phyloP scores from a whole-genome alignment of 768 basidiomycete species.

The Filobasidium wieringae region DNA sequence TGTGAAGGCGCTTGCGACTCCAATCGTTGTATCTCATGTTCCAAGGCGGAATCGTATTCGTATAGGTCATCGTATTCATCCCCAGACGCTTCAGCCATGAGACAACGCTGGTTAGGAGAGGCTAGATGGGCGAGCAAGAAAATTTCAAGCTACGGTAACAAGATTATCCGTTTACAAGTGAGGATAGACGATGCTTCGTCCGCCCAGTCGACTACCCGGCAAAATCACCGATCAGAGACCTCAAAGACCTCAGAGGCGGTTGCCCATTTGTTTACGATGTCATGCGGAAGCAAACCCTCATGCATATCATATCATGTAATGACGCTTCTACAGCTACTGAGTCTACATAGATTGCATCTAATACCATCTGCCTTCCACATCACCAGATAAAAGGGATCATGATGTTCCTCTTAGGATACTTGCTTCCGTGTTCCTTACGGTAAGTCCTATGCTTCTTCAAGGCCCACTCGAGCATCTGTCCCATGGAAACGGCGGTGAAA shows the following conservation, averaged over 20 bases:
- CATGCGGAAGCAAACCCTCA: no score
- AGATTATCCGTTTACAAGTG: no score
- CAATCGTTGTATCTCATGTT: background rate
- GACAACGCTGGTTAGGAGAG: no score
- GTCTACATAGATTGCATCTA: background rate
- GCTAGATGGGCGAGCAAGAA: no score
- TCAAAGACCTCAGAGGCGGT: no score
- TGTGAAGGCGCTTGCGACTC: background rate
- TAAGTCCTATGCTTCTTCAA: constrained; percentile 78
- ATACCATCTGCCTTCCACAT: background rate
- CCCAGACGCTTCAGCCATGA: background rate
- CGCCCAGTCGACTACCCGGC: no score
- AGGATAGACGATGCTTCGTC: no score
- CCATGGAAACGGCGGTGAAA: constrained; percentile 54
- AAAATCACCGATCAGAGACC: no score
- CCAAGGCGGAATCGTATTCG: constrained; percentile 6
- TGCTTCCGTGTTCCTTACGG: constrained; percentile 83
- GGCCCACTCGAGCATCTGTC: constrained; percentile 77
- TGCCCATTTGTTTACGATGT: no score
- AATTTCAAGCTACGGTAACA: no score
- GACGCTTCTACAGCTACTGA: background rate
- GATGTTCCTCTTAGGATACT: constrained; percentile 67
- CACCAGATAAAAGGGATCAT: constrained; percentile 60
- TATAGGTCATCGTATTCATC: constrained; percentile 8
- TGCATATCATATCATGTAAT: no score